Base-by-base conservation (phyloP, 306 rosid genomes). In the Castanospermum australe region DNA sequence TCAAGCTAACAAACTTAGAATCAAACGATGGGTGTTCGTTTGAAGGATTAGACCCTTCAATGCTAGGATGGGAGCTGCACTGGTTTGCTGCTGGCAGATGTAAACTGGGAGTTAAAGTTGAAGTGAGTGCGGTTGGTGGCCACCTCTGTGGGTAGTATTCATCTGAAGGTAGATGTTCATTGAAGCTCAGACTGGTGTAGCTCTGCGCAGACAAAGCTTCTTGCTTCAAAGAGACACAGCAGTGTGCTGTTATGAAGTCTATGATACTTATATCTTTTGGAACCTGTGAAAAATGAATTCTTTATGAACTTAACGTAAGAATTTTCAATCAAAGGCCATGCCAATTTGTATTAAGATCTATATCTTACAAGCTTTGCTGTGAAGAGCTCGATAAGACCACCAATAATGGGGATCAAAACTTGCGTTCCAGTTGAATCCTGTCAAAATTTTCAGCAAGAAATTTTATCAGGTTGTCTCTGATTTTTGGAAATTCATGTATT, bases 381-480 rank as follows among this genome's bases (percentile, higher is more conserved):
- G 85, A 84, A 94, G 76, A 94, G 90, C 89, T 94, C 98, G 14
- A 92, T 62, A 48, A 94, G 90, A 18, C 97, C 98, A 42, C 84
- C 94, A 60, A 76, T 52, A 65, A 90, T 72, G 3, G 97, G 97
- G 62, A 94, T 82, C 68, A 90, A 81, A 61, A 87, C 97, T 84
- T 81, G 91, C 2, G 97, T 90, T 84, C 94, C 97, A 10, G 54
- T 41, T 48, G 69, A 68, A 51, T 84, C 92, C 97, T 92, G 87
- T 71, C 57, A 80, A 67, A 73, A 74, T 28, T 18, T 73, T 44
- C 63, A 67, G 64, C 70, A 42, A 14, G 44, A 35, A 56, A 52
- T 68, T 25, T 73, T 17, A 45, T 30, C 1, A 8, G 41, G 17
- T 15, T 57, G 30, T 21, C 17, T 57, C 39, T 32, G 39, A 30